These are phyloP conservation scores for Clavaria fumosa DNA, from an alignment of 768 basidiomycete genomes.

Conservation along the genomic window DNA sequence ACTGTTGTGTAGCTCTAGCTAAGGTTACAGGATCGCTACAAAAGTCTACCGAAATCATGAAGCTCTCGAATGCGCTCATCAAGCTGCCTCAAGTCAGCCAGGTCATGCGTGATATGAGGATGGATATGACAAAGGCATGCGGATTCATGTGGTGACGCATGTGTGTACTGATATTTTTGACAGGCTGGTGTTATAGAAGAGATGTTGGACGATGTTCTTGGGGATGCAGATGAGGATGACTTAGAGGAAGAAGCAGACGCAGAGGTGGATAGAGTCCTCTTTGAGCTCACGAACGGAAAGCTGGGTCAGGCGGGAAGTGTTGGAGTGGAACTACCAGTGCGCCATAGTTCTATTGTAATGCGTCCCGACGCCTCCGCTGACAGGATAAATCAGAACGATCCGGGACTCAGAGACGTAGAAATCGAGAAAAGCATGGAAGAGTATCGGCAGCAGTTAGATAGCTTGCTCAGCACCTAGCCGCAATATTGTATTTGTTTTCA, in stretches of 20 bases:
- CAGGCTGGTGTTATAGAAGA: slow-evolving; percentile 97
- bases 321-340: slow-evolving; percentile 58
- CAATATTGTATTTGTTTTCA: too few species aligned
- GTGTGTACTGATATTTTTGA: slow-evolving; percentile 1
- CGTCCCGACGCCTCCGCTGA: slow-evolving; percentile 4
- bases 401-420: slow-evolving; percentile 64
- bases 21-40: slow-evolving; percentile 97
- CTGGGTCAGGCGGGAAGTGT: slow-evolving; percentile 74
- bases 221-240: slow-evolving; percentile 88
- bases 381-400: too few species aligned
- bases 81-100: slow-evolving; percentile 86
- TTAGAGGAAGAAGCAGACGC: slow-evolving; percentile 93
- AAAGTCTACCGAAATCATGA: slow-evolving; percentile 99
- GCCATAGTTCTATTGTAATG: slow-evolving; percentile 16
- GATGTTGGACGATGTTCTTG: slow-evolving; percentile 89
- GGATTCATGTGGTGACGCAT: too few species aligned
- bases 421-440: slow-evolving; percentile 80
- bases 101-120: slow-evolving; percentile 93
- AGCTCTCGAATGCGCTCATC: slow-evolving; percentile 82
- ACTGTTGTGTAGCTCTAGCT: slow-evolving; percentile 52
- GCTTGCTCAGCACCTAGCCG: slow-evolving; percentile 52
- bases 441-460: slow-evolving; percentile 80
- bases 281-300: slow-evolving; percentile 90
- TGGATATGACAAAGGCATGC: slow-evolving; percentile 96
- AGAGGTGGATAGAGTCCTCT: slow-evolving; percentile 93